Evolutionary conservation across 2,329 filamentous ascomycete species (phyloP), one percentile per base, ranked within the genome.

Genomic region (Penicillium italicum): DNA sequence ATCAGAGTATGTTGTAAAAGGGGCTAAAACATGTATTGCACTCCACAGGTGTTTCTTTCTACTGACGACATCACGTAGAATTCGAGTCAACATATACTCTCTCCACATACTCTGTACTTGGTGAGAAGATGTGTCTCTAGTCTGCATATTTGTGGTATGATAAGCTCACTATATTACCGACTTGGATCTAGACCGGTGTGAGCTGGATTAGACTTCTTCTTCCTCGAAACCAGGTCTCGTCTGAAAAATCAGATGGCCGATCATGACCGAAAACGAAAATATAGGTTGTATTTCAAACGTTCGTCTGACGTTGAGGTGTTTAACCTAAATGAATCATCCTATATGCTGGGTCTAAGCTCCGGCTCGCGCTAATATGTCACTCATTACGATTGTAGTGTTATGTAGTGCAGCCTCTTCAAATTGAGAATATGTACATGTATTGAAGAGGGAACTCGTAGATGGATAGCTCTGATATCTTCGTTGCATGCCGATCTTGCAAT

Each of bases 41-140:
- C 44, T 58, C 54, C 44, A 56, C 49, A 48, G 33, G 14, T 43
- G 14, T 43, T 31, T 53, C 30, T 50, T 51, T 54, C 24, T 33
- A 52, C 38, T 50, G 54, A 50, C 44, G 50, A 61, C 41, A 58
- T 60, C 11, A 30, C 22, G 48, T 50, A 50, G 41, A 14, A 24
- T 33, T 46, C 14, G 20, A 20, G 38, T 30, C 12, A 10, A 47
- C n/a, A n/a, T n/a, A n/a, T n/a, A n/a, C n/a, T n/a, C n/a, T n/a
- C n/a, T n/a, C n/a, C n/a, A n/a, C n/a, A n/a, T 45, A 54, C 5
- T 14, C 28, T 31, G 18, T 12, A 18, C 6, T 28, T 20, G n/a
- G 14, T 14, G 3, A 38, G 10, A 18, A 16, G 6, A 12, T n/a
- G 7, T 28, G 26, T 45, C 5, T 33, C 9, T 7, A n/a, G 7